phyloP scores from a whole-genome alignment of 2,329 filamentous ascomycete genomes.

The Sporothrix brunneoviolacea region DNA sequence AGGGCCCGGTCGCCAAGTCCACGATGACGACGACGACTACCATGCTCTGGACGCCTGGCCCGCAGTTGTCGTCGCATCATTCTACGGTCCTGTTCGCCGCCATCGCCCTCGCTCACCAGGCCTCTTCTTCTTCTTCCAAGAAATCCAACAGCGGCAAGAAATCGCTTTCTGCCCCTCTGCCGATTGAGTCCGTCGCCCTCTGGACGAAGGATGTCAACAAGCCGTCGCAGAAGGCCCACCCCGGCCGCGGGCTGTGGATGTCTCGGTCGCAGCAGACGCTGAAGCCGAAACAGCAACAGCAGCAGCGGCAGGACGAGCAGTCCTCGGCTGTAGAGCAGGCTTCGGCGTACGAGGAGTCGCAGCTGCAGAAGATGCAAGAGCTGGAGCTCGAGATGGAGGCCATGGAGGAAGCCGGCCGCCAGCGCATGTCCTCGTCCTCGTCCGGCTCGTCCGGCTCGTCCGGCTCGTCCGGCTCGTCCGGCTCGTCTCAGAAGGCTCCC shows the following conservation, averaged over 20 bases:
- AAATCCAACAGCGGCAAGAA: neutral
- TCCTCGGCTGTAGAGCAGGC: neutral
- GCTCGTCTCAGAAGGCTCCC: constrained; percentile 21
- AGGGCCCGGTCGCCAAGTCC: neutral
- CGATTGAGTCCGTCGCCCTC: constrained; percentile 9
- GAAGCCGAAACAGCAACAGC: neutral
- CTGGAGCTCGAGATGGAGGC: constrained; percentile 9
- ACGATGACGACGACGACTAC: constrained; percentile 12
- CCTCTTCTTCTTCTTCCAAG: neutral
- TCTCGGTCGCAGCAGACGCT: neutral
- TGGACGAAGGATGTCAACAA: constrained; percentile 2
- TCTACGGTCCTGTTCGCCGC: constrained; percentile 2
- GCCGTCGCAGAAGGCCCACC: neutral
- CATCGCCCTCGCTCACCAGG: neutral
- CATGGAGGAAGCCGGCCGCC: constrained; percentile 1
- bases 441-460: neutral
- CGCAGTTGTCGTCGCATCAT: constrained; percentile 24
- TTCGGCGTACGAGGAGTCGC: constrained; percentile 3
- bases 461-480: neutral
- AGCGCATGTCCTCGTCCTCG: neutral
- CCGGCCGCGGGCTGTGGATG: constrained; percentile 6
- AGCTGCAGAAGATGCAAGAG: constrained; percentile 8
- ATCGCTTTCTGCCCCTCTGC: constrained; percentile 1
- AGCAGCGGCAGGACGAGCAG: neutral
- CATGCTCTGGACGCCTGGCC: constrained; percentile 23